Evolutionary conservation across 2,329 filamentous ascomycete genomes (phyloP), one percentile per base, ranked within the genome.

Genomic region (Colletotrichum limetticola): DNA sequence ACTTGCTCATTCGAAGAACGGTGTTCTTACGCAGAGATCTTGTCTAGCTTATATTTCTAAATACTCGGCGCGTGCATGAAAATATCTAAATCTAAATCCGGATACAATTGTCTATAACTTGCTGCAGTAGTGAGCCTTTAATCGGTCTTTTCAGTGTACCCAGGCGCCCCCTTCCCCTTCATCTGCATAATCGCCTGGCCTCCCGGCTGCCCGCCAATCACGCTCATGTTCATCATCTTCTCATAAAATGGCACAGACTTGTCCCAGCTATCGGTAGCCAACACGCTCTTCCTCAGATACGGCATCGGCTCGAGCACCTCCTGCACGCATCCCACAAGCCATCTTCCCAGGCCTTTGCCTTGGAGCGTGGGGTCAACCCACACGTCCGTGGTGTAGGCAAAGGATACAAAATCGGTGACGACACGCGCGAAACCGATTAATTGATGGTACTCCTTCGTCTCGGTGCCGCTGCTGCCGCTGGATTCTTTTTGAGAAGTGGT

Each of bases 381-480:
- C 22, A 94, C 90, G 77, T 94, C 92, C 24, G 91, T 92, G 61
- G 85, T 78, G 72, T 93, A 95, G 42, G 88, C 91, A 76, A 94
- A 90, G 0, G 92, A 92, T 59, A 90, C 86, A 77, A 89, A 88
- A 80, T 95, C 93, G 9, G 92, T 95, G 64, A 94, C 83, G n/a
- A 93, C 80, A 42, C 93, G 86, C 1, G 87, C 88, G 68, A 92
- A 85, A 0, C 91, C 91, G 61, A 93, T 84, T 76, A 81, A 22
- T n/a, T 19, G 52, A 11, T 60, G 65, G 16, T 42, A 30, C 1
- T 53, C 30, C 30, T 61, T 16, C 32, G 32, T 4, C 57, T 30
- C 32, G n/a, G 28, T 5, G 12, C 14, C 37, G 6, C 14, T 3
- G 16, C 16, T 4, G 42, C 7, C 5, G 19, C 42, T 22, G 42